Evolutionary conservation across 768 basidiomycete species (phyloP).

Genomic region (Leccinum sublutescens): DNA sequence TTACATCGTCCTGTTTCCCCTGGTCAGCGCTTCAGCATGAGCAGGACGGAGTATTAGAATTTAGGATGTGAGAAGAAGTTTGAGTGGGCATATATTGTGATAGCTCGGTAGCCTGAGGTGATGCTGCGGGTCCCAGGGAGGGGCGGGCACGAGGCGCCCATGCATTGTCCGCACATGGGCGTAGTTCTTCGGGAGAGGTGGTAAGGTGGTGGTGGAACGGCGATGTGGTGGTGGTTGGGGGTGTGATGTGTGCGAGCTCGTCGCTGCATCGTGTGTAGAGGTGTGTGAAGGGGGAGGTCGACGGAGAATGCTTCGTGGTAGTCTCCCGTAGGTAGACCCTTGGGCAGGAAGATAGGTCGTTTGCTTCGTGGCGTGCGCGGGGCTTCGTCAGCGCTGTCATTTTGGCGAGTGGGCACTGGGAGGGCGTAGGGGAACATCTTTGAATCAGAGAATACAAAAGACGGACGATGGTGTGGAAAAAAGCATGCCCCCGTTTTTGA

Average conservation of each 20-base stretch:
- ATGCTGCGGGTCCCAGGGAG: slow-evolving; percentile 2
- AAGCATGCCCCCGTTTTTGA: no score
- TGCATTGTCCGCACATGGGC: slow-evolving; percentile 15
- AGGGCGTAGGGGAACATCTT: no score
- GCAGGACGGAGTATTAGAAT: slow-evolving; percentile 5
- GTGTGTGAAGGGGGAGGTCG: slow-evolving; percentile 4
- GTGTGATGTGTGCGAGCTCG: not conserved
- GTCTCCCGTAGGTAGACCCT: no score
- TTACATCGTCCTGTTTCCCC: not conserved
- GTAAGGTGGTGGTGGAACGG: no score
- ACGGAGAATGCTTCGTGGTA: slow-evolving; percentile 22
- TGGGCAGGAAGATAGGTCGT: no score
- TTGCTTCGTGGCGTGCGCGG: slow-evolving; percentile 12
- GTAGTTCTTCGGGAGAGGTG: slow-evolving; percentile 18
- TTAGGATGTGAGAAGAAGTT: slow-evolving; percentile 11
- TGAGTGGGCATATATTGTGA: slow-evolving; percentile 1
- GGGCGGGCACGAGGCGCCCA: slow-evolving; percentile 25
- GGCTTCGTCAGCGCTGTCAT: slow-evolving; percentile 1
- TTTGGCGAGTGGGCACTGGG: no score
- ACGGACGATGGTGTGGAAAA: no score
- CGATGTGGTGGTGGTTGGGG: not conserved
- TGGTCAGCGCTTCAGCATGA: slow-evolving; percentile 2
- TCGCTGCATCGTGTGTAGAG: slow-evolving; percentile 3
- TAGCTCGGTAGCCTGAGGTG: slow-evolving; percentile 4
- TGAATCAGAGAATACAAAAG: no score